Evolutionary conservation across 805 yeast genomes (phyloP), one percentile per base, ranked within the genome.

Genomic region (Saccharomycopsis selenospora): DNA sequence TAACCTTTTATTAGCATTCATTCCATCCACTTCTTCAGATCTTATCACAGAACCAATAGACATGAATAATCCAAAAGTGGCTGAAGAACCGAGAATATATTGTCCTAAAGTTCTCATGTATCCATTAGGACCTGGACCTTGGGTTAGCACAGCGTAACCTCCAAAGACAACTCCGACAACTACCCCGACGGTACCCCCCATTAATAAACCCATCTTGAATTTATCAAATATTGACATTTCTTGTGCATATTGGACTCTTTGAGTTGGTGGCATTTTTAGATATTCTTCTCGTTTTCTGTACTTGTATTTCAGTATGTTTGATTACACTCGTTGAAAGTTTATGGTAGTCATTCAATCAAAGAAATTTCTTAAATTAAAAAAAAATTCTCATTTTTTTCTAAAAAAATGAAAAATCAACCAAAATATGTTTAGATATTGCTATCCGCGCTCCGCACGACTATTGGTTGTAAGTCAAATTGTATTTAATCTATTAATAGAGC

Each of bases 121-220:
- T 49, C 99, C 99, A 61, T 87, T 85, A 43, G 99, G 99, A 11
- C 96, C 96, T n/a, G 99, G 93, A 17, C 99, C 99, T 57, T 85
- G 82, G 49, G 89, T 90, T 56, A 88, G 66, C 57, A 95, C 84
- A 50, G 96, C 83, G 61, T 86, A 80, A 22, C 96, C 95, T 45
- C 98, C 99, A 65, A 91, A 93, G 56, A 95, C 70, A 43, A 91
- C 83, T 54, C 99, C 99, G 36, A 91, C 88, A 61, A 95, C 93
- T 7, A 89, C 93, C 56, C 99, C 99, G 29, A 83, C 90, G 29
- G 88, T 77, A 50, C 46, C 80, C 55, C 99, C 99, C 97, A 93
- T 93, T 71, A 91, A 71, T 53, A 89, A 82, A 48, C 99, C 99
- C 98, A 93, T 93, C 70, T 93, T 93, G 78, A 93, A 86, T 71